Conservation (phyloP, 805 yeast genomes). For the Dipodascus albidus region DNA sequence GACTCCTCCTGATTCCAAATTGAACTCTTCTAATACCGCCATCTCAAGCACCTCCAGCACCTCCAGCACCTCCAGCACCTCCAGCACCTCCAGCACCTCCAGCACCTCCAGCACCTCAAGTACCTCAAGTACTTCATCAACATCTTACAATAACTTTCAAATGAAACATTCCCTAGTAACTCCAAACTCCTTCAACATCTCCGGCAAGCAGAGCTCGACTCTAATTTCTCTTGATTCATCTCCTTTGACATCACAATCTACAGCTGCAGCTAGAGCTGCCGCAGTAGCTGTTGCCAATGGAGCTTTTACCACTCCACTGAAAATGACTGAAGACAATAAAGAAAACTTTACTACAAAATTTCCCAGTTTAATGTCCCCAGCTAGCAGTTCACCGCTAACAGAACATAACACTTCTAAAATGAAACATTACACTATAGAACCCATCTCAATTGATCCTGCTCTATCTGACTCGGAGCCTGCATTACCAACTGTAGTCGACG, state of each 20-base stretch:
- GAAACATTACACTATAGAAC: not conserved
- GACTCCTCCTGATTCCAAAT: no score
- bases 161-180: not conserved
- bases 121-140: not conserved
- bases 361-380: not conserved
- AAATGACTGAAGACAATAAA: not conserved
- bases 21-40: no score
- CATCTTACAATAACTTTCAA: not conserved
- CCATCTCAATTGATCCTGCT: not conserved
- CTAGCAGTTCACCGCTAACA: not conserved
- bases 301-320: not conserved
- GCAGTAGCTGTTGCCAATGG: conserved; percentile 1
- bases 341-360: not conserved
- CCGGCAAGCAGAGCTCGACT: not conserved
- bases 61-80: not conserved
- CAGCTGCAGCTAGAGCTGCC: not conserved
- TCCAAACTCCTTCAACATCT: not conserved
- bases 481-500: conserved; percentile 25
- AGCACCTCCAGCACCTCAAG: not conserved
- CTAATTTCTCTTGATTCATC: not conserved
- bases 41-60: not conserved
- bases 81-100: not conserved
- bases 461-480: not conserved
- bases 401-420: not conserved
- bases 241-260: not conserved